Conservation (phyloP, 257 asterid genomes). For the Penstemon davidsonii region DNA sequence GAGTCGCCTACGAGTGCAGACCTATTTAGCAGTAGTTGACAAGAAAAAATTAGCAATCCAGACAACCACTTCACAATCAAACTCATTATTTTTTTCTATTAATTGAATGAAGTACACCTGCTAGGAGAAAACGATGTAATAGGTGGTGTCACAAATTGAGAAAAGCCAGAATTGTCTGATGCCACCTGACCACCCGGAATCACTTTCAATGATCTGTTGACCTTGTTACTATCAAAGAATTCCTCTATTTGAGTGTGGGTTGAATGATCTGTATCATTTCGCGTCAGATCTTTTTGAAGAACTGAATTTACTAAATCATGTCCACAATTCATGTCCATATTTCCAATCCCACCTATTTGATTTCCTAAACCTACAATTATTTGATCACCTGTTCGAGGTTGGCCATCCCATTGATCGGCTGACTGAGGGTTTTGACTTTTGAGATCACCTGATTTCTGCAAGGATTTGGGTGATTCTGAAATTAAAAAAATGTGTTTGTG, state of each 20-base stretch:
- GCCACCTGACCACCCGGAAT: conserved; percentile 51
- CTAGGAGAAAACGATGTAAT: conserved; percentile 49
- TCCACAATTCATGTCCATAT: conserved; percentile 44
- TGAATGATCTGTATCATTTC: conserved; percentile 32
- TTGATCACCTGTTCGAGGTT: conserved; percentile 39
- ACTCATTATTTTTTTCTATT: conserved; percentile 10
- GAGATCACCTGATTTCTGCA: conserved; percentile 70
- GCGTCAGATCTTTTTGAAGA: conserved; percentile 36
- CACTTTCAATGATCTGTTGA: conserved; percentile 49
- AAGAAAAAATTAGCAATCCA: conserved; percentile 16
- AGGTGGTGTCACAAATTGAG: conserved; percentile 60
- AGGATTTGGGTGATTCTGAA: neutral
- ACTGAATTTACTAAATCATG: conserved; percentile 36
- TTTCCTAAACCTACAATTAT: conserved; percentile 42
- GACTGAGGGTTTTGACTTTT: conserved; percentile 45
- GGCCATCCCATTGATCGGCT: conserved; percentile 48
- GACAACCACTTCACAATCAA: conserved; percentile 20
- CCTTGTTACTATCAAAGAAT: conserved; percentile 30
- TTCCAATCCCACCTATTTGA: conserved; percentile 44
- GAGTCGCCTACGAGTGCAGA: conserved; percentile 52
- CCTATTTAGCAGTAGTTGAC: conserved; percentile 40
- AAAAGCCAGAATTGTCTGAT: conserved; percentile 45
- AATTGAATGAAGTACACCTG: conserved; percentile 51
- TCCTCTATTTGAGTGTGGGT: conserved; percentile 30
- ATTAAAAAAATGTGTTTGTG: neutral